Evolutionary conservation across 805 yeast genomes (phyloP).

Genomic region (Lachancea mirantina): DNA sequence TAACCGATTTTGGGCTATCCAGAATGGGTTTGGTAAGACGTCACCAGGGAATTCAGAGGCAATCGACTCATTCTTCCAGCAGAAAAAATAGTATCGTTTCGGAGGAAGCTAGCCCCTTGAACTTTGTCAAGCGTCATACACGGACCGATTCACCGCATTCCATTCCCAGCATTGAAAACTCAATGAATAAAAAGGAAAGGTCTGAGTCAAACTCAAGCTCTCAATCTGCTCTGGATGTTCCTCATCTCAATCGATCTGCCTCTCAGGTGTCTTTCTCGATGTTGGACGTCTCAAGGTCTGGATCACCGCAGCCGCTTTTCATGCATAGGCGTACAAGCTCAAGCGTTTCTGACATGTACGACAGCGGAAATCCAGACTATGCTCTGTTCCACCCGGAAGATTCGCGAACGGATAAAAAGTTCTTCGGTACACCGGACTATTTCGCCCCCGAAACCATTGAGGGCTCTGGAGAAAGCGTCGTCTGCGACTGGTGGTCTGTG

Average conservation of each 20-base stretch:
- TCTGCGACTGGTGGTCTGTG: constrained; percentile 84
- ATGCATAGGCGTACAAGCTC: constrained; percentile 34
- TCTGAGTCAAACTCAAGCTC: constrained; percentile 16
- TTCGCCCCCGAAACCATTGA: constrained; percentile 92
- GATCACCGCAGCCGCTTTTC: constrained; percentile 22
- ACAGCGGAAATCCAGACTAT: constrained; percentile 30
- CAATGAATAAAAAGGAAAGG: constrained; percentile 8
- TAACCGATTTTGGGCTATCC: constrained; percentile 93
- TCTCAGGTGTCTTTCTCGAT: constrained; percentile 27
- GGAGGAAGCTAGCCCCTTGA: constrained; percentile 5
- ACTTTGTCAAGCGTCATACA: constrained; percentile 6
- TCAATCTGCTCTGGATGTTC: constrained; percentile 17
- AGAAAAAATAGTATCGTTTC: constrained; percentile 7
- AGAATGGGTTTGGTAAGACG: constrained; percentile 83
- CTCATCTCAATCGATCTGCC: constrained; percentile 24
- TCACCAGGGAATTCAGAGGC: constrained; percentile 38
- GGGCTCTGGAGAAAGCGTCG: constrained; percentile 75
- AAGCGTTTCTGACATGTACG: constrained; percentile 13
- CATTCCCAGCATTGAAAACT: constrained; percentile 1
- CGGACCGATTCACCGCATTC: constrained; percentile 5
- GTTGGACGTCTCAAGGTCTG: constrained; percentile 23
- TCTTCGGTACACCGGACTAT: constrained; percentile 97
- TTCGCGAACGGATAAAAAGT: constrained; percentile 46
- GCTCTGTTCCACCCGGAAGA: constrained; percentile 73
- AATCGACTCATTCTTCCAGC: constrained; percentile 1